Evolutionary conservation across 1,284 basidiomycete genomes (phyloP), one percentile per base, ranked within the genome.

Genomic region (Exobasidium rhododendri): DNA sequence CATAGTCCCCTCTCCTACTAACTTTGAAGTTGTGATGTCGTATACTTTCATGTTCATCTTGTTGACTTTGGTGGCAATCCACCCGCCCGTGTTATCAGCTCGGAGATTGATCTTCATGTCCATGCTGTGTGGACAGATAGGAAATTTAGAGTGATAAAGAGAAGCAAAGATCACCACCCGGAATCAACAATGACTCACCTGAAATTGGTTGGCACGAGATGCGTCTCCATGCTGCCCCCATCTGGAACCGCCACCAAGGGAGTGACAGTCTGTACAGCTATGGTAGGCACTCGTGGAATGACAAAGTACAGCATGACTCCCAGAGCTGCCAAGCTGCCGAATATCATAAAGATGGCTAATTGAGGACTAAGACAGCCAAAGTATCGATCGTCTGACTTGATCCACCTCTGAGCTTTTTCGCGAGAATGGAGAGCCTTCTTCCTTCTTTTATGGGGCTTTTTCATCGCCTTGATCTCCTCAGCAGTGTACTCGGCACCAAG

Each of bases 401-500:
- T 69, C 73, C 70, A 76, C 24, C 66, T 62, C 5, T 58, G 53
- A 20, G 61, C 65, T 14, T 46, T 46, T 17, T n/a, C 58, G 22
- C 61, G 71, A 49, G 61, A 66, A 31, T 56, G 30, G 17, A 35
- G 13, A 22, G 31, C 32, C 55, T 61, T 61, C 17, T n/a, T 13
- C 43, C 53, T 58, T 20, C 56, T 5, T 17, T 30, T 4, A 6
- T 20, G 20, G 4, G 24, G 40, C 11, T 65, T 58, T 11, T 62
- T 68, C 74, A 75, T 76, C 17, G 57, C 58, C 17, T 61, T 59
- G 22, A 70, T 35, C 58, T 76, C 74, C 53, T 71, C 66, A 24
- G 73, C 64, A 5, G 71, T 70, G 58, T 63, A 76, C 51, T 76
- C 74, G 29, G 62, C 61, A 29, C 74, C 74, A 6, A 76, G 63